phyloP scores from a whole-genome alignment of 495 filamentous ascomycete species.

The Lepidopterella palustris region DNA sequence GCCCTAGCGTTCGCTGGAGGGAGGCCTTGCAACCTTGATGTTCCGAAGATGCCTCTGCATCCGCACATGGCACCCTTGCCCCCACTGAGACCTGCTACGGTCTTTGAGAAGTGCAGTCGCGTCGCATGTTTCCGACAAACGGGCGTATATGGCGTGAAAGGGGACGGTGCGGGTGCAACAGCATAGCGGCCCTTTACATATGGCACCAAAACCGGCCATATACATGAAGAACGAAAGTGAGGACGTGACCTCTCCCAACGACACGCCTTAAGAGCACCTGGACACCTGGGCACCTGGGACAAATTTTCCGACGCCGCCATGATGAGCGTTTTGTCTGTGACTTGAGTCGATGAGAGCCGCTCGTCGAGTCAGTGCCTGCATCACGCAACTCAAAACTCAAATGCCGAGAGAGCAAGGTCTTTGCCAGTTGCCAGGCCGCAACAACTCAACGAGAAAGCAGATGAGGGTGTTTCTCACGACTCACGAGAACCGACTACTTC shows the following conservation, averaged over 20 bases:
- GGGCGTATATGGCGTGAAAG: not conserved
- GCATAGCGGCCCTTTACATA: not conserved
- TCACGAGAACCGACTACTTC: not conserved
- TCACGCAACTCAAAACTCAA: no score
- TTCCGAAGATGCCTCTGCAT: not conserved
- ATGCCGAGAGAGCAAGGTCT: no score
- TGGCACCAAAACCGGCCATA: not conserved
- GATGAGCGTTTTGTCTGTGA: no score
- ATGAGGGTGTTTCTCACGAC: not conserved
- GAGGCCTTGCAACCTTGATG: not conserved
- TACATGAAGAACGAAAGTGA: not conserved
- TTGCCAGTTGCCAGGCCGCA: not conserved
- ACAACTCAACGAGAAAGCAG: not conserved
- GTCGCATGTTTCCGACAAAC: not conserved
- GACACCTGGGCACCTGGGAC: no score
- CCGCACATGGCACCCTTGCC: slow-evolving; percentile 25
- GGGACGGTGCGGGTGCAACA: not conserved
- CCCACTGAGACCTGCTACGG: slow-evolving; percentile 7
- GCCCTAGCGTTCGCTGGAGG: not conserved
- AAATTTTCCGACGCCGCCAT: no score
- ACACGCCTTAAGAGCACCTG: no score
- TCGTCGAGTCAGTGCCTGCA: no score
- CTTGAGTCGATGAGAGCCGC: no score
- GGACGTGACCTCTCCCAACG: not conserved
- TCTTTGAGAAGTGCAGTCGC: not conserved